Conservation (phyloP, 805 yeast species). For the Jamesozyma piceae region DNA sequence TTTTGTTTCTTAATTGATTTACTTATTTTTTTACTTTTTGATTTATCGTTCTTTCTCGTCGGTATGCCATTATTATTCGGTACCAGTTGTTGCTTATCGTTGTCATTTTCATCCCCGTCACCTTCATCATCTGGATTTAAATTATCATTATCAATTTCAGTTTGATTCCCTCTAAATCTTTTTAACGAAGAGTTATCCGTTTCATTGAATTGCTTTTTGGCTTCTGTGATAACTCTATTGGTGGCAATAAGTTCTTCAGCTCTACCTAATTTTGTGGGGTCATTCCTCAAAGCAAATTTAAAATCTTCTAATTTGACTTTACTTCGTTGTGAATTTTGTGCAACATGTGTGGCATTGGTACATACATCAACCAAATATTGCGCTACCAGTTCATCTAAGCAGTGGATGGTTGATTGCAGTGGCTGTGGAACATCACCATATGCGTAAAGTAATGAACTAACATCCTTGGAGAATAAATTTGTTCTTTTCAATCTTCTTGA, state of each 20-base stretch:
- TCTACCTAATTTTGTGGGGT: conserved; percentile 59
- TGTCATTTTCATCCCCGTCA: conserved; percentile 10
- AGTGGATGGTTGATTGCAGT: conserved; percentile 52
- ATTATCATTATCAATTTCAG: conserved; percentile 25
- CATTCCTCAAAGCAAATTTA: conserved; percentile 58
- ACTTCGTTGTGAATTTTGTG: conserved; percentile 44
- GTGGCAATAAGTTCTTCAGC: conserved; percentile 52
- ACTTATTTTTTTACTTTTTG: not conserved
- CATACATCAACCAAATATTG: conserved; percentile 55
- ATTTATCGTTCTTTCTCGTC: not conserved
- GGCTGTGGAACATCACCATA: conserved; percentile 69
- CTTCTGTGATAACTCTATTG: conserved; percentile 54
- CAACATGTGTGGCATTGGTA: conserved; percentile 41
- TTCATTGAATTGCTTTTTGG: conserved; percentile 58
- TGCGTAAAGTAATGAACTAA: conserved; percentile 55
- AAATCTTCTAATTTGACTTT: conserved; percentile 67
- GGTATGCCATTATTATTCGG: not conserved
- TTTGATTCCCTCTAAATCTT: conserved; percentile 19
- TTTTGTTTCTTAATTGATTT: not conserved
- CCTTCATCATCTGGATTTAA: conserved; percentile 19
- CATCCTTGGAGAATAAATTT: conserved; percentile 40
- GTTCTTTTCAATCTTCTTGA: conserved; percentile 34
- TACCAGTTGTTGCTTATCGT: conserved; percentile 3
- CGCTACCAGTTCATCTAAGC: conserved; percentile 57
- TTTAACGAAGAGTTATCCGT: conserved; percentile 40